Evolutionary conservation across 1,139 yeast genomes (phyloP).

Genomic region (Candida tetrigidarum): DNA sequence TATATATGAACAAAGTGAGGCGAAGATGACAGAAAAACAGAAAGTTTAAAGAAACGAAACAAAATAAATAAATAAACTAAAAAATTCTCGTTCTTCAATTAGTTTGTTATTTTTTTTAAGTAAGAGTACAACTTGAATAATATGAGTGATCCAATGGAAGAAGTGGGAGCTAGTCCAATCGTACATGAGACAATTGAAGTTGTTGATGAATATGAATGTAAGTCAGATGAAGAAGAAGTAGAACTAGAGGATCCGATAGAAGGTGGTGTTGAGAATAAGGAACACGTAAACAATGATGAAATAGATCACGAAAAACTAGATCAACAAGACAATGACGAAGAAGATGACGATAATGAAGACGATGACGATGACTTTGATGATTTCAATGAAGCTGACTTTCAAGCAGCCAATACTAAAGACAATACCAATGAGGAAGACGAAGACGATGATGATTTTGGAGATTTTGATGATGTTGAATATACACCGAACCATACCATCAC

Average conservation of each 20-base stretch:
- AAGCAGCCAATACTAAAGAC: conserved; percentile 1
- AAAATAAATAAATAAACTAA: not conserved
- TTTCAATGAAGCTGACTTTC: conserved; percentile 13
- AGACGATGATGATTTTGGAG: conserved; percentile 13
- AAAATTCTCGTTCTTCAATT: not conserved
- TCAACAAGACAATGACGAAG: conserved; percentile 3
- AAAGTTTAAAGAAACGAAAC: conserved; percentile 1
- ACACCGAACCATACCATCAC: not conserved
- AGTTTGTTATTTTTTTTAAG: not conserved
- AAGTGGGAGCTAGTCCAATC: not conserved
- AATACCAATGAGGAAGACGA: not conserved
- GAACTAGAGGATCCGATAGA: conserved; percentile 7
- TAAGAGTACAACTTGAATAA: too few relatives aligned
- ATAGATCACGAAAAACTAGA: conserved; percentile 8
- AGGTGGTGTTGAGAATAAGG: too few relatives aligned
- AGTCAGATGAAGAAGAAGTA: conserved; percentile 4
- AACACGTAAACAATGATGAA: conserved; percentile 6
- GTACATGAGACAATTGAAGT: not conserved
- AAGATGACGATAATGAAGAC: conserved; percentile 7
- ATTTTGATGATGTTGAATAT: conserved; percentile 15
- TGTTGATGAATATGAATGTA: not conserved
- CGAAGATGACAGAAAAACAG: too few relatives aligned
- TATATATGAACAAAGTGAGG: too few relatives aligned
- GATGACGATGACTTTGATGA: conserved; percentile 15
- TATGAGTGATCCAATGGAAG: not conserved